Percentiles rank a stretch among this genome's conserved stretches.
Conservation (phyloP, 106 monocot genomes). For the Amphibolis antarctica region DNA sequence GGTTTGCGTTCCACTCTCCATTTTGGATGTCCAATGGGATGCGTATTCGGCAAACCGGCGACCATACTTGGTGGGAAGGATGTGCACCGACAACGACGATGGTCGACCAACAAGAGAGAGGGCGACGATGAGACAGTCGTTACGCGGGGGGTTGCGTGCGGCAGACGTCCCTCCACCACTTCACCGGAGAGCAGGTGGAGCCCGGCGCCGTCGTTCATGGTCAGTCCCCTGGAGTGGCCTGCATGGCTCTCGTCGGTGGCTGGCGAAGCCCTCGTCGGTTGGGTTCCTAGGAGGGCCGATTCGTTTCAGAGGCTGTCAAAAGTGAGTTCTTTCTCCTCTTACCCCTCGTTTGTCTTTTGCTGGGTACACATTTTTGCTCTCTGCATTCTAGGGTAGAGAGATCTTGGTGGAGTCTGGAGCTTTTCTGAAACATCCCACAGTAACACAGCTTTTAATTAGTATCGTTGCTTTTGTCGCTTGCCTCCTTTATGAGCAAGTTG, state of each 20-base stretch:
- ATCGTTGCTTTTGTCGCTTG: no score
- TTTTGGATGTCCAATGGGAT: neutral
- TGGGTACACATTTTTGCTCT: neutral
- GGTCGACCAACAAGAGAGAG: neutral
- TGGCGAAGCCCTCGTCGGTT: conserved; percentile 39
- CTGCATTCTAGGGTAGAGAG: no score
- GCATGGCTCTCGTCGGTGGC: conserved; percentile 43
- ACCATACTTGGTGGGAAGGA: neutral
- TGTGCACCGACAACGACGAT: neutral
- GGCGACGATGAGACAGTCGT: neutral
- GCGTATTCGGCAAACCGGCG: neutral
- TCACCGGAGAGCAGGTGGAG: no score
- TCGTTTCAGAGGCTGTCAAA: conserved; percentile 55
- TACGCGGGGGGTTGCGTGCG: neutral
- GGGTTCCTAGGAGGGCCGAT: conserved; percentile 41
- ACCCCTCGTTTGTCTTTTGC: no score
- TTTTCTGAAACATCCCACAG: no score
- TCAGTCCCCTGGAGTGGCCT: conserved; percentile 28
- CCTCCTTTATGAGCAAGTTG: no score
- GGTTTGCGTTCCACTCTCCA: neutral
- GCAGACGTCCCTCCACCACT: neutral
- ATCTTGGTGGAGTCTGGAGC: no score
- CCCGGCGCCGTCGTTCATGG: neutral
- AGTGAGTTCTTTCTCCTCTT: conserved; percentile 3
- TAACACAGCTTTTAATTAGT: no score